phyloP scores from a whole-genome alignment of 1,284 basidiomycete species.

The Leucoagaricus sp. region DNA sequence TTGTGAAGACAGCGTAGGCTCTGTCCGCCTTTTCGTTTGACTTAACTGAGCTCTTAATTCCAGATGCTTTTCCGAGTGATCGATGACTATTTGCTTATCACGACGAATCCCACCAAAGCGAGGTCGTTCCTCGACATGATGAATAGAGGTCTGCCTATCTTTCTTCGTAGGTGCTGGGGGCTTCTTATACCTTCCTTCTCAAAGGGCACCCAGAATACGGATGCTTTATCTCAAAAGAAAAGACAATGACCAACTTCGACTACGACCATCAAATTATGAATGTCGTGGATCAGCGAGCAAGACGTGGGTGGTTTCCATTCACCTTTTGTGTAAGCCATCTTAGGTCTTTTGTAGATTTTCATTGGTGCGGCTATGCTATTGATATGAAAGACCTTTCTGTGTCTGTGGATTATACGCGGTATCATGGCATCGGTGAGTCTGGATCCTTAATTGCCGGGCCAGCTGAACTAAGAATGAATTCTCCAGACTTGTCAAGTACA shows the following conservation, averaged over 20 bases:
- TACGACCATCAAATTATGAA: slow-evolving; percentile 57
- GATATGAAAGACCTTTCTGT: slow-evolving; percentile 77
- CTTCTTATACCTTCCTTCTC: not conserved
- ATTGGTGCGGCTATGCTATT: slow-evolving; percentile 89
- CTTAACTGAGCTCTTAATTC: slow-evolving; percentile 6
- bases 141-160: slow-evolving; percentile 56
- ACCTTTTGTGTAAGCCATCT: not conserved
- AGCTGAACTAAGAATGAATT: not conserved
- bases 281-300: slow-evolving; percentile 48
- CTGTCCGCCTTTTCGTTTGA: not conserved
- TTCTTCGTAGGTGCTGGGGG: not conserved
- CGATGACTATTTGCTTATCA: slow-evolving; percentile 94
- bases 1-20: slow-evolving; percentile 62
- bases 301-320: slow-evolving; percentile 36
- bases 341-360: slow-evolving; percentile 59
- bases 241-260: slow-evolving; percentile 89
- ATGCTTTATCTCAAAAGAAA: slow-evolving; percentile 85
- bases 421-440: slow-evolving; percentile 55
- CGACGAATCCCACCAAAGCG: slow-evolving; percentile 68
- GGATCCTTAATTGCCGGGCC: not conserved
- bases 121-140: slow-evolving; percentile 76
- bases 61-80: slow-evolving; percentile 84
- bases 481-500: slow-evolving; percentile 44
- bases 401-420: slow-evolving; percentile 72
- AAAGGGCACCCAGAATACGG: slow-evolving; percentile 91